A percentile compares a stretch with the other conserved stretches of the same genome.
Conservation (phyloP, 108 stramenopile species). For the Nitzschia sp. region DNA sequence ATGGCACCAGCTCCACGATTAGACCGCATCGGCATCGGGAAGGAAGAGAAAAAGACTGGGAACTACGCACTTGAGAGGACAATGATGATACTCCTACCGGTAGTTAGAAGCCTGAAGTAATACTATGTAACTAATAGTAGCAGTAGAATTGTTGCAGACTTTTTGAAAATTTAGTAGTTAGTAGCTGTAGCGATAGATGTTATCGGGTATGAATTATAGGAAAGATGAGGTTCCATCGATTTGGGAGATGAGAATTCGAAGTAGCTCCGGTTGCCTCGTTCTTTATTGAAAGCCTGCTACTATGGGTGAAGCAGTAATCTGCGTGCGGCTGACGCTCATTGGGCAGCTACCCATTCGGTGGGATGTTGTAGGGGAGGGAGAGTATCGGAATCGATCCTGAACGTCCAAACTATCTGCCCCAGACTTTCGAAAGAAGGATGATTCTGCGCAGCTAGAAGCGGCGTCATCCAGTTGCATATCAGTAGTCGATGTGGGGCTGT, state of each 20-base stretch:
- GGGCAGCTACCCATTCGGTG: not conserved
- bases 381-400: conserved; percentile 8
- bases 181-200: not conserved
- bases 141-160: too few relatives aligned
- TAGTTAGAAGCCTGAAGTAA: too few relatives aligned
- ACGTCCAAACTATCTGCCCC: not conserved
- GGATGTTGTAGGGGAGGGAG: conserved; percentile 10
- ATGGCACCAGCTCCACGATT: too few relatives aligned
- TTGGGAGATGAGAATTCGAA: not conserved
- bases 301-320: conserved; percentile 6
- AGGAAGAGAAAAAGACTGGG: too few relatives aligned
- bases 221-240: not conserved
- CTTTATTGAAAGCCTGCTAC: not conserved
- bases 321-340: not conserved
- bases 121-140: too few relatives aligned
- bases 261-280: not conserved
- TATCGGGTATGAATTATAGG: not conserved
- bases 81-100: too few relatives aligned
- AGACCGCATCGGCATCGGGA: too few relatives aligned
- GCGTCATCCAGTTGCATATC: conserved; percentile 26
- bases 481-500: conserved; percentile 20
- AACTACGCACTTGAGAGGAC: too few relatives aligned
- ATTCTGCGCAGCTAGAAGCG: not conserved
- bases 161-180: too few relatives aligned
- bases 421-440: not conserved